These are phyloP conservation scores for Penicillium sclerotigenum DNA, from an alignment of 2,329 filamentous ascomycete species.

Conservation along the genomic window DNA sequence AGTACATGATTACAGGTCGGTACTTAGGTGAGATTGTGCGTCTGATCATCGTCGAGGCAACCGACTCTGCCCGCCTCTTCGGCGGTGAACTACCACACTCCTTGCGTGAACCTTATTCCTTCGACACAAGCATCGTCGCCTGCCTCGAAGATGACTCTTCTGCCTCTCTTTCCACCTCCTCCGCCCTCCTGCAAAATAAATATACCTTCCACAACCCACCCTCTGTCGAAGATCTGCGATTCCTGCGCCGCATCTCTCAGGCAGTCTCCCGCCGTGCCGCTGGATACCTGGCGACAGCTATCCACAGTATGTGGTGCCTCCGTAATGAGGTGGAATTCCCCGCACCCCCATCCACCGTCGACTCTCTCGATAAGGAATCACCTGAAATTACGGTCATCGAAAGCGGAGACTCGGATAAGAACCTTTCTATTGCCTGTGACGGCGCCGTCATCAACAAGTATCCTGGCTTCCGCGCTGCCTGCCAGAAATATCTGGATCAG, in stretches of 20 bases:
- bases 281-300: constrained; percentile 60
- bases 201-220: constrained; percentile 50
- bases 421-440: constrained; percentile 49
- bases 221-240: constrained; percentile 51
- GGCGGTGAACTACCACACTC: constrained; percentile 55
- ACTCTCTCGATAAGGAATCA: constrained; percentile 26
- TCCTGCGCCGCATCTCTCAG: constrained; percentile 53
- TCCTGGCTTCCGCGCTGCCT: constrained; percentile 46
- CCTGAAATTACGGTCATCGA: constrained; percentile 37
- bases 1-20: constrained; percentile 62
- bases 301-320: constrained; percentile 60
- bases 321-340: constrained; percentile 50
- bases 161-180: constrained; percentile 36
- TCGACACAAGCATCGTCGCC: constrained; percentile 59
- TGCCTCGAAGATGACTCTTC: constrained; percentile 52
- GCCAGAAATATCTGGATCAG: constrained; percentile 44
- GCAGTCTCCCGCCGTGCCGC: constrained; percentile 59
- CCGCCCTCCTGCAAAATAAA: constrained; percentile 50
- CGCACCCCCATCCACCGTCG: constrained; percentile 16
- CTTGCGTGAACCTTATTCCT: constrained; percentile 55
- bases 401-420: constrained; percentile 29
- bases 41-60: constrained; percentile 59
- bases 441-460: constrained; percentile 54
- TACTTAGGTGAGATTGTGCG: constrained; percentile 64
- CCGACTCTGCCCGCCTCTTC: constrained; percentile 55